phyloP scores from a whole-genome alignment of 2,329 filamentous ascomycete species.

The Alternaria postmessia region DNA sequence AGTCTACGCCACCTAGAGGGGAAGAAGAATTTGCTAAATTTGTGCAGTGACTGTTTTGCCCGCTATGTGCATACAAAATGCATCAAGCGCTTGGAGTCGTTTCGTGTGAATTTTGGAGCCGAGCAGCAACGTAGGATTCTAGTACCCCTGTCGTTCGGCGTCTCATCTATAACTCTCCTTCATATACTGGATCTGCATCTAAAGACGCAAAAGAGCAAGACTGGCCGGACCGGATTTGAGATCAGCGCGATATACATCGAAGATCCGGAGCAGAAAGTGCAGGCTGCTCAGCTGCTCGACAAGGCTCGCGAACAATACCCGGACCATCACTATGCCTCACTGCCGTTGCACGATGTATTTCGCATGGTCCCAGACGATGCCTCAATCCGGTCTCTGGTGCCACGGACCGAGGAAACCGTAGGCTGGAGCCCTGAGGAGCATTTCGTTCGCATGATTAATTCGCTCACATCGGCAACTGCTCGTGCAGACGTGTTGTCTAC shows the following conservation, averaged over 20 bases:
- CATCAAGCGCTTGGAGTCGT: conserved; percentile 77
- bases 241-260: conserved; percentile 64
- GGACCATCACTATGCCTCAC: conserved; percentile 67
- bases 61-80: conserved; percentile 81
- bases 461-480: conserved; percentile 76
- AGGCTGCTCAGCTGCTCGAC: conserved; percentile 20
- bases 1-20: conserved; percentile 27
- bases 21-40: conserved; percentile 24
- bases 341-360: conserved; percentile 69
- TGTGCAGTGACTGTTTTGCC: conserved; percentile 73
- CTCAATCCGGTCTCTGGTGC: conserved; percentile 30
- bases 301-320: conserved; percentile 68
- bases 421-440: conserved; percentile 27
- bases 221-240: conserved; percentile 72
- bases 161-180: conserved; percentile 79
- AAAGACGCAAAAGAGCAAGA: conserved; percentile 69
- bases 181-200: conserved; percentile 77
- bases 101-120: conserved; percentile 61
- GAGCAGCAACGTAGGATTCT: conserved; percentile 66
- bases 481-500: conserved; percentile 76
- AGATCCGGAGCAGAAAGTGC: conserved; percentile 35
- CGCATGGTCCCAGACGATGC: conserved; percentile 31
- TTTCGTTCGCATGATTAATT: conserved; percentile 64
- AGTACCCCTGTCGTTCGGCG: conserved; percentile 82
- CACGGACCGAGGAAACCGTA: conserved; percentile 1